These are phyloP conservation scores for Phlebopus sp. DNA, from an alignment of 1,284 basidiomycete genomes.

Conservation along the genomic window DNA sequence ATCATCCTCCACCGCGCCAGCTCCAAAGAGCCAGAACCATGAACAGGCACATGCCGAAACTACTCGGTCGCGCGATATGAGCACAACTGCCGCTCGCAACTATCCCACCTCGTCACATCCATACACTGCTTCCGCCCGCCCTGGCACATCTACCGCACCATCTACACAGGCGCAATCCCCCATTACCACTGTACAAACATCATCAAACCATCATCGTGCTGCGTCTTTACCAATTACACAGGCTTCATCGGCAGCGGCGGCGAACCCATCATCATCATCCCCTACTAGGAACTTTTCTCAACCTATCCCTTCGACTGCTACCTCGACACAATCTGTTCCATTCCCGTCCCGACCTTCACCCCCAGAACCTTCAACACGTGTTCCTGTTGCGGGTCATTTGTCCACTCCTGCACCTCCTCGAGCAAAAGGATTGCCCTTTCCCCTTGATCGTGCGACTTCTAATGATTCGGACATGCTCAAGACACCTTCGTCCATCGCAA, in stretches of 20 bases:
- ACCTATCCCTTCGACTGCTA: slow-evolving; percentile 20
- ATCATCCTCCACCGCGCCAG: slow-evolving; percentile 10
- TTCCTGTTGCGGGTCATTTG: slow-evolving; percentile 18
- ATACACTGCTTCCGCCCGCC: slow-evolving; percentile 23
- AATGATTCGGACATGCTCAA: slow-evolving; percentile 46
- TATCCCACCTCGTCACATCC: slow-evolving; percentile 20
- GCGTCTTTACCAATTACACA: slow-evolving; percentile 27
- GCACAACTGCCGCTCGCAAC: slow-evolving; percentile 18
- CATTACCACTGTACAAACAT: slow-evolving; percentile 17
- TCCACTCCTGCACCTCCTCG: slow-evolving; percentile 23
- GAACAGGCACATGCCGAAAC: slow-evolving; percentile 23
- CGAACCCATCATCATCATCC: slow-evolving; percentile 17
- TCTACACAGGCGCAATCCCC: slow-evolving; percentile 21
- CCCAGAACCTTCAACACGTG: slow-evolving; percentile 15
- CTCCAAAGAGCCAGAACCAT: slow-evolving; percentile 19
- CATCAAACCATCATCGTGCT: slow-evolving; percentile 23
- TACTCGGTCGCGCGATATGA: slow-evolving; percentile 21
- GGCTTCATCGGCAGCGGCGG: slow-evolving; percentile 12
- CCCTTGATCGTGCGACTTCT: slow-evolving; percentile 15
- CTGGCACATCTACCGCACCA: slow-evolving; percentile 14
- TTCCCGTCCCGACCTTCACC: slow-evolving; percentile 27
- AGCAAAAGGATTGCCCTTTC: slow-evolving; percentile 11
- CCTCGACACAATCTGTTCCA: slow-evolving; percentile 25
- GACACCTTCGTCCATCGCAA: slow-evolving; percentile 54
- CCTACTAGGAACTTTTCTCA: slow-evolving; percentile 33